Percentiles rank a stretch among this genome's conserved stretches.
Evolutionary conservation across 2,329 filamentous ascomycete species (phyloP).

Genomic region (Moelleriella libera): DNA sequence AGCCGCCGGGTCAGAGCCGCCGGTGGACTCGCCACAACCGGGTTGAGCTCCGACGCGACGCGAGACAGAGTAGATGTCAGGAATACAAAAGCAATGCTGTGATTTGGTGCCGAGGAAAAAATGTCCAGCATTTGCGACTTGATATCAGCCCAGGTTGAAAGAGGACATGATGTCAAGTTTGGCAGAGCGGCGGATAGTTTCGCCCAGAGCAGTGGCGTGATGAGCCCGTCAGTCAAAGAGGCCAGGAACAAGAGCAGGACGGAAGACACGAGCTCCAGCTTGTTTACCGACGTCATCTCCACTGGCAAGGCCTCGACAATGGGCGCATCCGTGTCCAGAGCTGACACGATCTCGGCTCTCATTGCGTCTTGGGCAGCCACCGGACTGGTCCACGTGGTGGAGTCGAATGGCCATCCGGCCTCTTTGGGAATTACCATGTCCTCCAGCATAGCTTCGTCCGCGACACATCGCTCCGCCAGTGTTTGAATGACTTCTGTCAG

Average conservation of each 20-base stretch:
- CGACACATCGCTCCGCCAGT: slow-evolving; percentile 39
- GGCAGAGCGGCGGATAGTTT: slow-evolving; percentile 48
- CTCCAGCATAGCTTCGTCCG: slow-evolving; percentile 49
- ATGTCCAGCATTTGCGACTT: slow-evolving; percentile 54
- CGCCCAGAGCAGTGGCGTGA: slow-evolving; percentile 57
- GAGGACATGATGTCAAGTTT: slow-evolving; percentile 12
- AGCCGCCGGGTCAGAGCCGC: slow-evolving; percentile 27
- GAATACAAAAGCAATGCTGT: slow-evolving; percentile 85
- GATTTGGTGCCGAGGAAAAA: slow-evolving; percentile 55
- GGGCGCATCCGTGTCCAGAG: slow-evolving; percentile 56
- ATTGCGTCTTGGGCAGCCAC: slow-evolving; percentile 12
- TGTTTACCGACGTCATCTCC: slow-evolving; percentile 48
- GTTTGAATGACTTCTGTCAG: slow-evolving; percentile 66
- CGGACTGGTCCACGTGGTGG: slow-evolving; percentile 18
- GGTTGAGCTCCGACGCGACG: slow-evolving; percentile 32
- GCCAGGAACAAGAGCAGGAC: slow-evolving; percentile 61
- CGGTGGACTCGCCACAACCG: slow-evolving; percentile 18
- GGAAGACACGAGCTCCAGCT: slow-evolving; percentile 62
- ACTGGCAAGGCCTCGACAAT: slow-evolving; percentile 48
- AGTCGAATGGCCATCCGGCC: slow-evolving; percentile 46
- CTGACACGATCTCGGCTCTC: slow-evolving; percentile 36
- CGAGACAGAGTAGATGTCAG: slow-evolving; percentile 60
- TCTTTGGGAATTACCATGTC: slow-evolving; percentile 35
- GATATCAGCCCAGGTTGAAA: slow-evolving; percentile 21
- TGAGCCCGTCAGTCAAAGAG: slow-evolving; percentile 65